These are phyloP conservation scores for Blastomyces percursus DNA, from an alignment of 2,329 filamentous ascomycete genomes.

Conservation along the genomic window DNA sequence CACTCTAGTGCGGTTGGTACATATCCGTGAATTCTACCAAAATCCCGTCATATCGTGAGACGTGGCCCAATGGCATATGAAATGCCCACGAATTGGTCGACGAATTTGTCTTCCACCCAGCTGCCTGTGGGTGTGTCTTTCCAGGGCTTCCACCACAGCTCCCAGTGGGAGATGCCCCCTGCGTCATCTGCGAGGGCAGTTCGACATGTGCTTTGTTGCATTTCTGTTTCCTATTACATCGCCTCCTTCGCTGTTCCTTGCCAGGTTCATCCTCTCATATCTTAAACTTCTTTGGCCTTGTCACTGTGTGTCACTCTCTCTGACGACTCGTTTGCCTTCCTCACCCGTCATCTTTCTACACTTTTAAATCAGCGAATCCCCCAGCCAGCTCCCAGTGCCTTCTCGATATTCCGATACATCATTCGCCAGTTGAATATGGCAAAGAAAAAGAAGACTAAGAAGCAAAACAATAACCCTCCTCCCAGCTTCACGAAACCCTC, in stretches of 20 bases:
- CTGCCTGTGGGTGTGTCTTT: slow-evolving; percentile 21
- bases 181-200: neutral
- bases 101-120: slow-evolving; percentile 25
- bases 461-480: slow-evolving; percentile 25
- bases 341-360: slow-evolving; percentile 12
- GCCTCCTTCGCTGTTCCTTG: slow-evolving; percentile 5
- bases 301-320: slow-evolving; percentile 11
- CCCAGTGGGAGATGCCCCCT: slow-evolving; percentile 7
- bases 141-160: slow-evolving; percentile 21
- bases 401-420: slow-evolving; percentile 6
- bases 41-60: slow-evolving; percentile 26
- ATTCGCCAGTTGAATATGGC: slow-evolving; percentile 22
- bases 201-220: slow-evolving; percentile 4
- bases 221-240: slow-evolving; percentile 5
- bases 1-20: slow-evolving; percentile 8
- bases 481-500: slow-evolving; percentile 18
- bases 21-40: slow-evolving; percentile 18
- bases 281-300: neutral
- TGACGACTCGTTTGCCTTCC: slow-evolving; percentile 7
- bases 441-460: slow-evolving; percentile 28
- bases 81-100: slow-evolving; percentile 24
- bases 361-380: slow-evolving; percentile 11
- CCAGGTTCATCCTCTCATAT: slow-evolving; percentile 8
- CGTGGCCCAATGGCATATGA: slow-evolving; percentile 32
- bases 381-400: slow-evolving; percentile 5